Conservation (phyloP, 257 asterid species). For the Pogostemon cablin region DNA sequence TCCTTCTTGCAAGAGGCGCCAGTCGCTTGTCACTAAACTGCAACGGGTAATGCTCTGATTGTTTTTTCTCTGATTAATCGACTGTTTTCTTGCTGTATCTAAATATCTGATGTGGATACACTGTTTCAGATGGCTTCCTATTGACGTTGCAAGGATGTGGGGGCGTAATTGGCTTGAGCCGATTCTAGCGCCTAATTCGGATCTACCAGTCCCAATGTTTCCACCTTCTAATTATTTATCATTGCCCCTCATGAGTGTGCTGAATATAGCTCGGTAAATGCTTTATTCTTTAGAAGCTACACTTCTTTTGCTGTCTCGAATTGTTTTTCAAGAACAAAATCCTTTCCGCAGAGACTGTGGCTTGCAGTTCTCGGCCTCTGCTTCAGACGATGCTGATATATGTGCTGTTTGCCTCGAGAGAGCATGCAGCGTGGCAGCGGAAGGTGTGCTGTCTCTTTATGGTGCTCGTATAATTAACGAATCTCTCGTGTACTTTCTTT, state of each 20-base stretch:
- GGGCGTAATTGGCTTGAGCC: slow-evolving; percentile 99
- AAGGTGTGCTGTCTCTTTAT: slow-evolving; percentile 44
- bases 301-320: slow-evolving; percentile 7
- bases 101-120: slow-evolving; percentile 11
- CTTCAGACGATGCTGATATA: slow-evolving; percentile 74
- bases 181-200: slow-evolving; percentile 70
- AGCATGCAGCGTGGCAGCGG: slow-evolving; percentile 82
- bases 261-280: slow-evolving; percentile 89
- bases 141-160: slow-evolving; percentile 97
- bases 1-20: slow-evolving; percentile 89
- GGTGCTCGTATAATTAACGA: background rate
- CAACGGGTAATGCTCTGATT: slow-evolving; percentile 67
- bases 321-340: background rate
- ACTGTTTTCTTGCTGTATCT: background rate
- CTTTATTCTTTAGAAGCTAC: background rate
- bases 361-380: slow-evolving; percentile 62
- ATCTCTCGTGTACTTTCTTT: background rate
- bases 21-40: slow-evolving; percentile 87
- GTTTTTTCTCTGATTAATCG: background rate
- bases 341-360: slow-evolving; percentile 73
- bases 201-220: slow-evolving; percentile 60
- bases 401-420: slow-evolving; percentile 97
- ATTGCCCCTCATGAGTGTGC: slow-evolving; percentile 85
- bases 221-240: slow-evolving; percentile 86
- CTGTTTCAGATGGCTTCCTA: slow-evolving; percentile 91